Conservation (phyloP, 805 yeast genomes). For the Ogataea siamensis region DNA sequence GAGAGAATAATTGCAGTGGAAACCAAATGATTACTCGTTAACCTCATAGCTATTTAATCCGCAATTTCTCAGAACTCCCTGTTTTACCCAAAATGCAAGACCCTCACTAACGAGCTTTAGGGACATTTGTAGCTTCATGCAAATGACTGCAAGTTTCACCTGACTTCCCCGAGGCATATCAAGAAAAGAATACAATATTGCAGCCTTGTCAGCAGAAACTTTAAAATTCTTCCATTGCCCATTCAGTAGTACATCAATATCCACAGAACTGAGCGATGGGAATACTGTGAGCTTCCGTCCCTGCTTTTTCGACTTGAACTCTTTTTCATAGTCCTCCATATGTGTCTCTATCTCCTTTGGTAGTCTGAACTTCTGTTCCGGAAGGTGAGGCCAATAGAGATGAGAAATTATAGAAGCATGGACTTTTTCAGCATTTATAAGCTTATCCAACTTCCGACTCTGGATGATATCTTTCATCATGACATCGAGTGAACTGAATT, state of each 20-base stretch:
- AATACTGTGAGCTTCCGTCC: constrained; percentile 61
- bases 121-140: constrained; percentile 42
- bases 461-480: constrained; percentile 74
- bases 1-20: constrained; percentile 35
- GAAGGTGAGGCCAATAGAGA: constrained; percentile 74
- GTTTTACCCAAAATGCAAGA: constrained; percentile 61
- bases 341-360: constrained; percentile 46
- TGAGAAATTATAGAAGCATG: constrained; percentile 69
- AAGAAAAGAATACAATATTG: constrained; percentile 41
- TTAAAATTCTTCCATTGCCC: constrained; percentile 38
- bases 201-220: constrained; percentile 70
- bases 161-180: constrained; percentile 23
- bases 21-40: constrained; percentile 34
- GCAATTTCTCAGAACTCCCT: constrained; percentile 49
- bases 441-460: constrained; percentile 47
- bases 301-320: constrained; percentile 44
- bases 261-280: constrained; percentile 61
- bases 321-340: constrained; percentile 41
- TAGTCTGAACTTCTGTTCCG: constrained; percentile 41
- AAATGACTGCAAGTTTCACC: constrained; percentile 34
- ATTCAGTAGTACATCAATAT: constrained; percentile 54
- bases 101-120: constrained; percentile 38
- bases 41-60: constrained; percentile 38
- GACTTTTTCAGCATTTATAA: constrained; percentile 34
- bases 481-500: constrained; percentile 69